Percentiles rank a stretch among this genome's conserved stretches.
Conservation (phyloP, 345 rosid species). For the Euphorbia lathyris region DNA sequence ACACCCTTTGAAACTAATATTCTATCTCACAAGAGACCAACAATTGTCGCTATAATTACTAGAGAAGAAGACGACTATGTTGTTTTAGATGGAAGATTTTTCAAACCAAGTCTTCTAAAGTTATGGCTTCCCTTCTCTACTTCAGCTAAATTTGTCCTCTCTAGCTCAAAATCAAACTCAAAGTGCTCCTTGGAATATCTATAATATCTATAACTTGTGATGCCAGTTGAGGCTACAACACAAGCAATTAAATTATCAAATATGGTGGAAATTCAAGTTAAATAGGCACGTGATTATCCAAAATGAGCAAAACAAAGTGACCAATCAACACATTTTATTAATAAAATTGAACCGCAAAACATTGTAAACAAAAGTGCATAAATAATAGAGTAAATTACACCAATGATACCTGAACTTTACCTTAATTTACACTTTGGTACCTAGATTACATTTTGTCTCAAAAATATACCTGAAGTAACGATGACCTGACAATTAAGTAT, state of each 20-base stretch:
- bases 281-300: neutral
- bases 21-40: too few relatives aligned
- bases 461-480: too few relatives aligned
- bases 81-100: conserved; percentile 50
- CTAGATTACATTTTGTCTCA: too few relatives aligned
- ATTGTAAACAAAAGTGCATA: too few relatives aligned
- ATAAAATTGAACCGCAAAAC: neutral
- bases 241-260: neutral
- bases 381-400: too few relatives aligned
- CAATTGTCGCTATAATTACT: too few relatives aligned
- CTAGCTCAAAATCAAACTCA: conserved; percentile 72
- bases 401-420: too few relatives aligned
- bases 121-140: conserved; percentile 65
- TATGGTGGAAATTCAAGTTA: neutral
- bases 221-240: conserved; percentile 62
- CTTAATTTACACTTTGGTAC: too few relatives aligned
- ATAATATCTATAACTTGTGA: conserved; percentile 48
- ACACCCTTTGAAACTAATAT: too few relatives aligned
- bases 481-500: too few relatives aligned
- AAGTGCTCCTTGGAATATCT: conserved; percentile 73
- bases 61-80: conserved; percentile 41
- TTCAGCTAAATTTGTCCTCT: conserved; percentile 63
- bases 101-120: conserved; percentile 64
- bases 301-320: neutral
- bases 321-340: neutral